Conservation (phyloP, 768 basidiomycete species). For the Suillus variegatus region DNA sequence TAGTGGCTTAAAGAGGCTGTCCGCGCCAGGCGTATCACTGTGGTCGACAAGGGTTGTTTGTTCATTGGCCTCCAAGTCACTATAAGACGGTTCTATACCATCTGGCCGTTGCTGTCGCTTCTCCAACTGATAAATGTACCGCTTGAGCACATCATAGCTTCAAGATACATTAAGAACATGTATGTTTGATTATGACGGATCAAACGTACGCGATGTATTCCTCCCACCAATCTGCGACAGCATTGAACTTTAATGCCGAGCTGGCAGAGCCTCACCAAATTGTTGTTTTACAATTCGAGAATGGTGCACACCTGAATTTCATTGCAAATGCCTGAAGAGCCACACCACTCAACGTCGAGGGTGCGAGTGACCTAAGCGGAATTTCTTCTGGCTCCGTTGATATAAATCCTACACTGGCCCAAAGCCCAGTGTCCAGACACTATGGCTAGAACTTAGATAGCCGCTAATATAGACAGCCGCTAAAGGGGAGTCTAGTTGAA, state of each 20-base stretch:
- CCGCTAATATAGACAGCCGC: not conserved
- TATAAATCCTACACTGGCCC: conserved; percentile 1
- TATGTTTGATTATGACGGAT: not conserved
- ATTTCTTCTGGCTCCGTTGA: conserved; percentile 25
- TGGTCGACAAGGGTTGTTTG: conserved; percentile 53
- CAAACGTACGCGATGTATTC: conserved; percentile 80
- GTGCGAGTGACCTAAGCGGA: conserved; percentile 21
- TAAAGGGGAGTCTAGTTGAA: not conserved
- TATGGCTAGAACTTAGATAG: not conserved
- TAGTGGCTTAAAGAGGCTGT: conserved; percentile 67
- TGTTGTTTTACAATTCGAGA: too few relatives aligned
- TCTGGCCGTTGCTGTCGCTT: conserved; percentile 59
- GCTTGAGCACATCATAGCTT: conserved; percentile 87
- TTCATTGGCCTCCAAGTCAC: conserved; percentile 70
- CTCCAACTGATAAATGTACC: conserved; percentile 83
- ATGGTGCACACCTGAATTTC: conserved; percentile 35
- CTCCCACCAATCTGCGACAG: conserved; percentile 90
- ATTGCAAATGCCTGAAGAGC: conserved; percentile 23
- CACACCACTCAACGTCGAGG: not conserved
- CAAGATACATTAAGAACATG: not conserved
- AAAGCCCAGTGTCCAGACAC: conserved; percentile 3
- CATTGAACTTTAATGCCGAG: conserved; percentile 88
- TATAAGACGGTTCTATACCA: conserved; percentile 38
- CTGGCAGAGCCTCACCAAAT: conserved; percentile 32
- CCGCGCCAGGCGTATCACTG: conserved; percentile 40